These are phyloP conservation scores for Aureobasidium sp. DNA, from an alignment of 2,329 filamentous ascomycete genomes.

Conservation along the genomic window DNA sequence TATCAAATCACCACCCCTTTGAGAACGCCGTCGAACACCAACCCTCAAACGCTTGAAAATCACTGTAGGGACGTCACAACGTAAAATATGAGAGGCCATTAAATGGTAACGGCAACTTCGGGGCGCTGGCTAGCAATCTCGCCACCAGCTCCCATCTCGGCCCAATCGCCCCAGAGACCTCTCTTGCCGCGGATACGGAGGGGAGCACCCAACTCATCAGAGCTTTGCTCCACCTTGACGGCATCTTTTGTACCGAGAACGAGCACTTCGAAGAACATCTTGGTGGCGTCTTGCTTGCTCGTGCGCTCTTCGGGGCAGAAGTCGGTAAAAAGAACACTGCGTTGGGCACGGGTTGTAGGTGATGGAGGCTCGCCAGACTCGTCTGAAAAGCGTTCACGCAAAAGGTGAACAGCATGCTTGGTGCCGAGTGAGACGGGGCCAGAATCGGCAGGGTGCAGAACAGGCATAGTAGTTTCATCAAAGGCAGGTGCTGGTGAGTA, in stretches of 20 bases:
- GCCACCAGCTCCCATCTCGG: conserved; percentile 53
- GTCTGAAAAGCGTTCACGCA: conserved; percentile 68
- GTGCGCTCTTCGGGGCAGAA: conserved; percentile 75
- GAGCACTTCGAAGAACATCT: conserved; percentile 98
- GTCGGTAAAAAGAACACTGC: conserved; percentile 79
- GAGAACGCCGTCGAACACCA: conserved; percentile 1
- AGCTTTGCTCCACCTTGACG: conserved; percentile 84
- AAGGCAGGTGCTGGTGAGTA: conserved; percentile 47
- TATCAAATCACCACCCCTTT: not conserved
- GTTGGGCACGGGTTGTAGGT: conserved; percentile 64
- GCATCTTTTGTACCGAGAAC: conserved; percentile 97
- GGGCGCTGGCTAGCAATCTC: conserved; percentile 7
- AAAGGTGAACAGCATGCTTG: conserved; percentile 88
- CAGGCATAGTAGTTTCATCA: conserved; percentile 67
- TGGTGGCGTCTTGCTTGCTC: conserved; percentile 83
- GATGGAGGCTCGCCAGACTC: conserved; percentile 57
- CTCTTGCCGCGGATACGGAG: conserved; percentile 84
- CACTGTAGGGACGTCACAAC: conserved; percentile 1
- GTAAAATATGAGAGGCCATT: not conserved
- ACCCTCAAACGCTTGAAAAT: not conserved
- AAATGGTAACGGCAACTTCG: conserved; percentile 5
- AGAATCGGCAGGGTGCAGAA: conserved; percentile 73
- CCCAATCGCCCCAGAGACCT: conserved; percentile 96
- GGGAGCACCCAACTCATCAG: conserved; percentile 59
- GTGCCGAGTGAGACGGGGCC: conserved; percentile 85